phyloP scores from a whole-genome alignment of 805 yeast genomes.

The Wickerhamomyces kurtzmanii region DNA sequence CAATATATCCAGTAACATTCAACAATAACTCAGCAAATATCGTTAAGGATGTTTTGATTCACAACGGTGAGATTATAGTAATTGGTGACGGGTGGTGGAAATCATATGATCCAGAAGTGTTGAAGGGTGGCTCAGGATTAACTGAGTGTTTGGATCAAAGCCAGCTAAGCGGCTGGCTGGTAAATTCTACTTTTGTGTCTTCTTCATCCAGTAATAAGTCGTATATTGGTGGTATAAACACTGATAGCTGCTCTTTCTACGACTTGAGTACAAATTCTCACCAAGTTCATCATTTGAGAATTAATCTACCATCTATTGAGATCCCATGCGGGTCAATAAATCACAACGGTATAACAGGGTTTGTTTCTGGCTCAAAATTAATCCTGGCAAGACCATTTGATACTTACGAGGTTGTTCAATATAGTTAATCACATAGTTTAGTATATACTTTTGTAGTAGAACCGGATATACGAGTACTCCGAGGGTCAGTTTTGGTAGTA shows the following conservation, averaged over 20 bases:
- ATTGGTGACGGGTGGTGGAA: conserved; percentile 26
- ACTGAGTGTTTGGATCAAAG: conserved; percentile 13
- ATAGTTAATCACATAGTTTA: too few relatives aligned
- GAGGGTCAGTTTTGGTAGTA: too few relatives aligned
- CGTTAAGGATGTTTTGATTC: conserved; percentile 13
- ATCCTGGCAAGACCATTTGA: conserved; percentile 15
- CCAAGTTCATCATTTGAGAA: conserved; percentile 12
- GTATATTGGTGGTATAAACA: conserved; percentile 12
- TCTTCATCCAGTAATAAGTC: conserved; percentile 4
- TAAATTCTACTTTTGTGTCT: conserved; percentile 9
- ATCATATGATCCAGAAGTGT: conserved; percentile 12
- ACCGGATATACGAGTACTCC: too few relatives aligned
- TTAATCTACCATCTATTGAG: conserved; percentile 10
- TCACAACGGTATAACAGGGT: conserved; percentile 12
- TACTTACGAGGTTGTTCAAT: conserved; percentile 15
- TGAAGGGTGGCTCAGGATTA: conserved; percentile 24
- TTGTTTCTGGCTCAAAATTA: conserved; percentile 13
- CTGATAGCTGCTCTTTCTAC: conserved; percentile 14
- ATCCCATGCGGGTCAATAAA: conserved; percentile 14
- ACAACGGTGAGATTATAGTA: conserved; percentile 16
- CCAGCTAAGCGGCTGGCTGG: conserved; percentile 13
- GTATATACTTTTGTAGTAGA: too few relatives aligned
- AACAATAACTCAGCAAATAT: conserved; percentile 5
- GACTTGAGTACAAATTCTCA: conserved; percentile 9
- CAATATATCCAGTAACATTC: conserved; percentile 21